A percentile compares a stretch with the other conserved stretches of the same genome.
Conservation (phyloP, 2,329 filamentous ascomycete genomes). For the Thelonectria olida region DNA sequence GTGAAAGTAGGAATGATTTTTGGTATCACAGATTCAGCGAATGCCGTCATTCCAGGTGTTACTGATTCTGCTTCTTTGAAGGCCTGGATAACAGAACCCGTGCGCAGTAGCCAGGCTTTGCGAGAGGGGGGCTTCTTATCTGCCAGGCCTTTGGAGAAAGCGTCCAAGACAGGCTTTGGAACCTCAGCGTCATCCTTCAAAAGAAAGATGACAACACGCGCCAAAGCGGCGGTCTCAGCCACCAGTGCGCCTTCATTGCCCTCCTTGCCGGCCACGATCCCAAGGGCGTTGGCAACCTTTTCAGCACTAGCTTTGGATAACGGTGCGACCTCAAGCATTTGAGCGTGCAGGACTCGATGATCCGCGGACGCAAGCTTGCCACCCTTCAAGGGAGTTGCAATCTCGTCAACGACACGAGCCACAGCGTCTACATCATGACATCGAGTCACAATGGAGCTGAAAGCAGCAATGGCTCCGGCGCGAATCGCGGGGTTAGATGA, state of each 20-base stretch:
- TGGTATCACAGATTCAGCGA: conserved; percentile 62
- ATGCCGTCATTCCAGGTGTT: conserved; percentile 56
- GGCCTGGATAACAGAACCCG: conserved; percentile 75
- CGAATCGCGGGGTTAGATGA: conserved; percentile 85
- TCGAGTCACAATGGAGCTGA: conserved; percentile 72
- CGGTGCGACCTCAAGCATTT: conserved; percentile 76
- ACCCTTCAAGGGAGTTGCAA: conserved; percentile 80
- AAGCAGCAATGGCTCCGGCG: conserved; percentile 77
- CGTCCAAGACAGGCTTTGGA: conserved; percentile 73
- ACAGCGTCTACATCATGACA: conserved; percentile 67
- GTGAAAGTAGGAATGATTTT: conserved; percentile 76
- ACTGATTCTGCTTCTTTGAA: conserved; percentile 53
- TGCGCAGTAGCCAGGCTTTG: conserved; percentile 80
- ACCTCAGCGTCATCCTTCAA: conserved; percentile 69
- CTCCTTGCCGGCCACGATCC: conserved; percentile 79
- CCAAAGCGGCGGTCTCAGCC: conserved; percentile 78
- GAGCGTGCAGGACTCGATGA: conserved; percentile 82
- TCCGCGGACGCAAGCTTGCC: conserved; percentile 87
- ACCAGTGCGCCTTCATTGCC: conserved; percentile 85
- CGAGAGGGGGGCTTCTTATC: conserved; percentile 86
- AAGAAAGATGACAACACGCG: conserved; percentile 69
- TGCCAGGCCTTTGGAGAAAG: conserved; percentile 80
- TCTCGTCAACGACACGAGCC: conserved; percentile 77
- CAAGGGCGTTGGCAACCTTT: conserved; percentile 73
- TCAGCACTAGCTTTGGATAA: conserved; percentile 69